phyloP scores from a whole-genome alignment of 371 early-diverging fungal genomes.

The Syncephalastrum contaminatum region DNA sequence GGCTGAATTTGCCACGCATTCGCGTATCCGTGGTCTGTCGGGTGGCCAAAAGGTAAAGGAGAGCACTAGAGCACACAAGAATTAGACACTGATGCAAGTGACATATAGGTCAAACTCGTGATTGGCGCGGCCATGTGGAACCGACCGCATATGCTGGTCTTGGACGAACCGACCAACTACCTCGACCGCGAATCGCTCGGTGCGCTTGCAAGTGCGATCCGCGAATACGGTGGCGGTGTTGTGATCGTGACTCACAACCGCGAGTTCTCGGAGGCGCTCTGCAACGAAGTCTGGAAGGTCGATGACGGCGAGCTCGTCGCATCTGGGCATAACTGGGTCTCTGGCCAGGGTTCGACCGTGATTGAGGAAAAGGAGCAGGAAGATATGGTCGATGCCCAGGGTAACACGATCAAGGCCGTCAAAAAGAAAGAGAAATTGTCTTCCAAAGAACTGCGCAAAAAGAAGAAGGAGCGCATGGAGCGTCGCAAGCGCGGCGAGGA shows the following conservation, averaged over 20 bases:
- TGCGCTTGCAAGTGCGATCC: constrained; percentile 64
- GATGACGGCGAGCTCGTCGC: constrained; percentile 58
- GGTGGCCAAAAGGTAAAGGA: constrained; percentile 83
- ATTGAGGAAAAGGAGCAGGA: constrained; percentile 35
- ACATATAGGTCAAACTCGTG: constrained; percentile 62
- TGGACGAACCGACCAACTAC: constrained; percentile 89
- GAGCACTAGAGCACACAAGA: constrained; percentile 7
- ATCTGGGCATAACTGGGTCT: constrained; percentile 51
- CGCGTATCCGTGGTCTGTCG: constrained; percentile 79
- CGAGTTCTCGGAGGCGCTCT: constrained; percentile 65
- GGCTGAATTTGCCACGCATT: constrained; percentile 74
- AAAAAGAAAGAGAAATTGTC: constrained; percentile 44
- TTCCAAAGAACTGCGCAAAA: constrained; percentile 46
- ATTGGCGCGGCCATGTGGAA: constrained; percentile 83
- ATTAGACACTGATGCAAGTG: too few species aligned
- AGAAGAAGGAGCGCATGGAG: constrained; percentile 50
- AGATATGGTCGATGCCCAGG: constrained; percentile 41
- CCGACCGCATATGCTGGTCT: constrained; percentile 80
- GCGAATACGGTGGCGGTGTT: constrained; percentile 70
- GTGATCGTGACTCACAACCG: constrained; percentile 74
- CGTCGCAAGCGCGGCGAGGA: constrained; percentile 50
- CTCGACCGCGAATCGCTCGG: constrained; percentile 74
- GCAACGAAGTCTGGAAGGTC: constrained; percentile 70
- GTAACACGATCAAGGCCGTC: constrained; percentile 39
- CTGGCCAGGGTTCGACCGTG: constrained; percentile 34